Conservation (phyloP, 2,329 filamentous ascomycete species). For the Trichoderma breve region DNA sequence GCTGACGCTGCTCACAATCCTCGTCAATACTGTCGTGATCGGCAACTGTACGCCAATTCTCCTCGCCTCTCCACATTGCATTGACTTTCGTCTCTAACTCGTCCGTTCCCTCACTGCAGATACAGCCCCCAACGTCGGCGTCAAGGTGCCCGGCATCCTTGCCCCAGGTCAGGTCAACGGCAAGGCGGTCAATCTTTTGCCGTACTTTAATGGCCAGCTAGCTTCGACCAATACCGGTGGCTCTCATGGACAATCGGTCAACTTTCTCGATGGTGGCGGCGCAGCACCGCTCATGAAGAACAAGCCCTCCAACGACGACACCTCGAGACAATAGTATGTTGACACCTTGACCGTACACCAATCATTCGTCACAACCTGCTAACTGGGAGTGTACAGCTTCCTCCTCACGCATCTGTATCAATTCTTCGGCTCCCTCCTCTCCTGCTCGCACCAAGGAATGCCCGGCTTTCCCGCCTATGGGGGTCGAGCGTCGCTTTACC, state of each 20-base stretch:
- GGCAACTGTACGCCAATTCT: constrained; percentile 50
- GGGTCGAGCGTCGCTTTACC: constrained; percentile 47
- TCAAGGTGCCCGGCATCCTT: constrained; percentile 58
- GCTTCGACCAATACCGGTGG: constrained; percentile 53
- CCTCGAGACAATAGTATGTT: constrained; percentile 55
- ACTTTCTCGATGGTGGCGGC: constrained; percentile 61
- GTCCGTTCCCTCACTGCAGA: constrained; percentile 33
- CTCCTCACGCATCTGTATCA: constrained; percentile 62
- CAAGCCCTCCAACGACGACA: constrained; percentile 50
- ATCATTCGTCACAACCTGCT: neutral
- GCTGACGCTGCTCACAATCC: constrained; percentile 51
- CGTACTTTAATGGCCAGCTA: constrained; percentile 58
- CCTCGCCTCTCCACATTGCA: neutral
- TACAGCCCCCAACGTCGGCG: constrained; percentile 51
- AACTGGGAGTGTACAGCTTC: constrained; percentile 36
- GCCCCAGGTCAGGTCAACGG: constrained; percentile 49
- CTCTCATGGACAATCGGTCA: constrained; percentile 46
- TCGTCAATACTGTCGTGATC: constrained; percentile 63
- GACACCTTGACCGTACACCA: neutral
- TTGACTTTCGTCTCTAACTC: neutral
- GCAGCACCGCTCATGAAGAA: constrained; percentile 54
- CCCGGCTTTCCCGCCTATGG: constrained; percentile 49
- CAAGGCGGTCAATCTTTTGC: constrained; percentile 53
- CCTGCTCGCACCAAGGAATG: constrained; percentile 52
- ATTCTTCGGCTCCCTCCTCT: constrained; percentile 59